Percentiles rank a stretch among this genome's conserved stretches.
phyloP scores from a whole-genome alignment of 2,329 filamentous ascomycete genomes.

The Talaromyces verruculosus region DNA sequence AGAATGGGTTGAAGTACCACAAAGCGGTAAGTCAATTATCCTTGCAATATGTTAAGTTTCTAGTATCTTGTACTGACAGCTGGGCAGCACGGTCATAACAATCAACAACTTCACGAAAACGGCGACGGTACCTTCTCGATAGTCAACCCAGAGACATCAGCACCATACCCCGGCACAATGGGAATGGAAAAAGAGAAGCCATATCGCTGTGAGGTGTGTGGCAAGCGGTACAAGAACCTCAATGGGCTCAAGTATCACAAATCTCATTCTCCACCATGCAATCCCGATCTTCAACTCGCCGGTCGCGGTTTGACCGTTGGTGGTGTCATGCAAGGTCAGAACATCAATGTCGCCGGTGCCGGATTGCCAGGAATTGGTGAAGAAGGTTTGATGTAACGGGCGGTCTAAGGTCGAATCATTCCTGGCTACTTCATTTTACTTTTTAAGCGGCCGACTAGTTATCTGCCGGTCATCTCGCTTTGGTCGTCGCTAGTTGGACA shows the following conservation, averaged over 20 bases:
- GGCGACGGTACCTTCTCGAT: slow-evolving; percentile 97
- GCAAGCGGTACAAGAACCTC: slow-evolving; percentile 98
- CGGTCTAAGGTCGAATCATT: background rate
- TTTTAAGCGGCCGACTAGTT: slow-evolving; percentile 1
- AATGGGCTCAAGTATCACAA: slow-evolving; percentile 97
- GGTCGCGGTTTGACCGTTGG: slow-evolving; percentile 41
- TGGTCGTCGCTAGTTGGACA: slow-evolving; percentile 6
- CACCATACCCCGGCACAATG: slow-evolving; percentile 90
- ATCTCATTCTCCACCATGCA: slow-evolving; percentile 82
- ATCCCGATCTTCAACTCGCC: slow-evolving; percentile 70
- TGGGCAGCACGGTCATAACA: slow-evolving; percentile 80
- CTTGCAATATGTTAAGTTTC: background rate
- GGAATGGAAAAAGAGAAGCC: slow-evolving; percentile 99
- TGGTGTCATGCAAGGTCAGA: slow-evolving; percentile 49
- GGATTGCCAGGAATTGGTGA: slow-evolving; percentile 49
- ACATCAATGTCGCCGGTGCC: slow-evolving; percentile 50
- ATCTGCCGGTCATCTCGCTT: background rate
- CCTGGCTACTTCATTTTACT: slow-evolving; percentile 1
- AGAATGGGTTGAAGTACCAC: slow-evolving; percentile 94
- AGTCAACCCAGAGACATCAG: slow-evolving; percentile 90
- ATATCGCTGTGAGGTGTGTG: slow-evolving; percentile 93
- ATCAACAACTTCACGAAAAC: slow-evolving; percentile 94
- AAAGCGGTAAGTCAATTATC: slow-evolving; percentile 57
- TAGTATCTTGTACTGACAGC: slow-evolving; percentile 27
- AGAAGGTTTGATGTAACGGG: slow-evolving; percentile 40